Evolutionary conservation across 345 rosid genomes (phyloP), one percentile per base, ranked within the genome.

Genomic region (Reutealis trisperma): DNA sequence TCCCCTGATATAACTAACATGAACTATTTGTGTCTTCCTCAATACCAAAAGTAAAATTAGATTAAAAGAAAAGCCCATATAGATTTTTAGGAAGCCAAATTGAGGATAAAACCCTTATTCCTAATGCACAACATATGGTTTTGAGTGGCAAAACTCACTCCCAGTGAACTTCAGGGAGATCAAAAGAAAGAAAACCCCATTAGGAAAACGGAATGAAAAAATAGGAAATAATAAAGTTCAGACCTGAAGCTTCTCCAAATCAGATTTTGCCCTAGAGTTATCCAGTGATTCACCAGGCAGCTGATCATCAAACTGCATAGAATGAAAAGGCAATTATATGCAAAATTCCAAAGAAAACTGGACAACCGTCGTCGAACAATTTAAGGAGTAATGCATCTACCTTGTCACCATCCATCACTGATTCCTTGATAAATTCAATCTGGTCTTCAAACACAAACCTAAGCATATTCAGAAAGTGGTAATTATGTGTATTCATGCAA

Each of bases 391-490:
- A 75, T 6, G 73, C 77, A 75, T 83, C 78, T 87, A 91, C 98
- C 82, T 89, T 87, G 76, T 92, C 99, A 75, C 98, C 99, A 73
- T 86, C 90, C 86, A 93, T 86, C 57, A 92, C 97, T 51, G 91
- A 86, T 74, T 90, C 93, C 90, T 86, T 91, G 77, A 96, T 87
- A 79, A 96, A 96, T 34, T 88, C 93, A 79, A 96, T 96, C 87
- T 96, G 96, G 84, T 96, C 97, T 87, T 93, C 99, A 75, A 96
- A 96, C 79, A 93, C 96, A 84, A 79, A 93, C 84, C 98, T 94
- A 71, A 65, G 71, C n/a, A 73, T 32, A 74, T 47, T 32, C 11
- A 34, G 11, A 58, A 59, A 51, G 15, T 34, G 21, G 27, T 16
- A 72, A 47, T 44, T 34, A 70, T 61, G 32, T n/a, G 54, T 51